phyloP scores from a whole-genome alignment of 1,284 basidiomycete species.

The Entoloma clypeatum region DNA sequence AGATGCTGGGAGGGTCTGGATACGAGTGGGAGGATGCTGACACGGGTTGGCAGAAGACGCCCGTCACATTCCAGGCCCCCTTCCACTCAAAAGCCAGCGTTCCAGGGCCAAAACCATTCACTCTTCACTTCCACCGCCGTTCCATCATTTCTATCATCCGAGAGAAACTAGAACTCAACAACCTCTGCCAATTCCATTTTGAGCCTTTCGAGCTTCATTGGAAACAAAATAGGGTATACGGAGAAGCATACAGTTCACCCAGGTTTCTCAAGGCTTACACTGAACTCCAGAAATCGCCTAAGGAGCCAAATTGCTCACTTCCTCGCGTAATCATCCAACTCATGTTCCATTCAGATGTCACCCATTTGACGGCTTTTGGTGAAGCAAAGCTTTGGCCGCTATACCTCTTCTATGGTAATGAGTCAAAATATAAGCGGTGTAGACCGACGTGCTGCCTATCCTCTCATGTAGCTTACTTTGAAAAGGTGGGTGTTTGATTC shows the following conservation, averaged over 20 bases:
- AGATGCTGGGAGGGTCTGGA: not conserved
- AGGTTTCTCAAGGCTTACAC: slow-evolving; percentile 8
- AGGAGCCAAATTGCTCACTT: slow-evolving; percentile 8
- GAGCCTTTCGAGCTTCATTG: slow-evolving; percentile 1
- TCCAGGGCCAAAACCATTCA: not conserved
- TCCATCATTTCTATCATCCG: slow-evolving; percentile 5
- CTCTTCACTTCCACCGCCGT: slow-evolving; percentile 3
- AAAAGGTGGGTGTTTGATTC: slow-evolving; percentile 1
- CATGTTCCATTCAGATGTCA: slow-evolving; percentile 19
- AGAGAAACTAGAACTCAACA: slow-evolving; percentile 4
- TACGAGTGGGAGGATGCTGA: slow-evolving; percentile 7
- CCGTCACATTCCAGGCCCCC: slow-evolving; percentile 2
- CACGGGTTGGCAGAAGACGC: slow-evolving; percentile 8
- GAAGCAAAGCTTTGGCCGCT: slow-evolving; percentile 16
- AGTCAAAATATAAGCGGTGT: slow-evolving; percentile 12
- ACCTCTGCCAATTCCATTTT: slow-evolving; percentile 7
- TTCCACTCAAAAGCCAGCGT: no score
- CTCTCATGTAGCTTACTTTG: slow-evolving; percentile 13
- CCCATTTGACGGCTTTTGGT: slow-evolving; percentile 17
- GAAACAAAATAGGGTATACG: not conserved
- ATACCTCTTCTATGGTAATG: slow-evolving; percentile 16
- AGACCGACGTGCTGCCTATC: slow-evolving; percentile 7
- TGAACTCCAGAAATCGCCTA: slow-evolving; percentile 8
- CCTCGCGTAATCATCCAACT: slow-evolving; percentile 10
- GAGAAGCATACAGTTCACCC: slow-evolving; percentile 9